Conservation (phyloP, 495 filamentous ascomycete genomes). For the Neurospora tetraspora region DNA sequence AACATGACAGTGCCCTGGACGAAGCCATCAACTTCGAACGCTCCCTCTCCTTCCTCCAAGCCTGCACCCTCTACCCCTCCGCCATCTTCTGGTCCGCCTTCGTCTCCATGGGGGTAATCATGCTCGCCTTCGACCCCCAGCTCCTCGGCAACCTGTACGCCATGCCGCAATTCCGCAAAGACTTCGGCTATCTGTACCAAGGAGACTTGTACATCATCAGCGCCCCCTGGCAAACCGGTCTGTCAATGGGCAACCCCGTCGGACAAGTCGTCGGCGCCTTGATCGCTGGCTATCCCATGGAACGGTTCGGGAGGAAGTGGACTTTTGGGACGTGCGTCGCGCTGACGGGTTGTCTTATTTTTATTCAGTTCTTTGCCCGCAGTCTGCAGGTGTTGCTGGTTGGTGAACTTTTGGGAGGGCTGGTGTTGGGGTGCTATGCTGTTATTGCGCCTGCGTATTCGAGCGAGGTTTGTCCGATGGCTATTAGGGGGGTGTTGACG, state of each 20-base stretch:
- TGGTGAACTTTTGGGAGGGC: slow-evolving; percentile 43
- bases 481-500: slow-evolving; percentile 46
- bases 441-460: slow-evolving; percentile 52
- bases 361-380: slow-evolving; percentile 49
- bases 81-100: slow-evolving; percentile 33
- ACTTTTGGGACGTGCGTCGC: slow-evolving; percentile 33
- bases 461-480: slow-evolving; percentile 51
- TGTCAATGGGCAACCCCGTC: slow-evolving; percentile 33
- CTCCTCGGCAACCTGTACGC: slow-evolving; percentile 36
- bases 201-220: slow-evolving; percentile 18
- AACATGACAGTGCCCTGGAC: slow-evolving; percentile 14
- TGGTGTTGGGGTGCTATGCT: slow-evolving; percentile 44
- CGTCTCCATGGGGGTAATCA: slow-evolving; percentile 36
- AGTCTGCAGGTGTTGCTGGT: slow-evolving; percentile 32
- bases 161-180: slow-evolving; percentile 33
- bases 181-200: slow-evolving; percentile 30
- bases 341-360: slow-evolving; percentile 38
- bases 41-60: slow-evolving; percentile 23
- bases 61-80: slow-evolving; percentile 29
- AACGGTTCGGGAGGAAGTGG: slow-evolving; percentile 36
- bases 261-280: slow-evolving; percentile 39
- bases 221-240: slow-evolving; percentile 39
- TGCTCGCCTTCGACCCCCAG: slow-evolving; percentile 36
- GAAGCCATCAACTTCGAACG: slow-evolving; percentile 26
- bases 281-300: slow-evolving; percentile 35